Conservation (phyloP, 2,329 filamentous ascomycete species). For the Talaromyces verruculosus region DNA sequence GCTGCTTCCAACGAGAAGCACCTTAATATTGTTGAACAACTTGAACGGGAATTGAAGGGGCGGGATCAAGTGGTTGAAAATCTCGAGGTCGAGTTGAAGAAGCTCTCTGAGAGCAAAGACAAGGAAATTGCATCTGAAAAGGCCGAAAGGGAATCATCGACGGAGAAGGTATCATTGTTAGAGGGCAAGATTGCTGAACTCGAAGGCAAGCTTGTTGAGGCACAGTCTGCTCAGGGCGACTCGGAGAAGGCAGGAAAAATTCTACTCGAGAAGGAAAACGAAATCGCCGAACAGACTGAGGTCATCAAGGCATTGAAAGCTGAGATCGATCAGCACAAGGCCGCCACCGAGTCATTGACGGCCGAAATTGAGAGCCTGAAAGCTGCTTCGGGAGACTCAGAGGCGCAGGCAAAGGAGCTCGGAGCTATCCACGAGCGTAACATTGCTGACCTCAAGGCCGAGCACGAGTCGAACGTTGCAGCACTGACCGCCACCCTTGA, state of each 20-base stretch:
- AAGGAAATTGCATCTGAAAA: constrained; percentile 37
- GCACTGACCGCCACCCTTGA: constrained; percentile 33
- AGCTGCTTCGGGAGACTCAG: constrained; percentile 26
- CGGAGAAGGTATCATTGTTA: constrained; percentile 31
- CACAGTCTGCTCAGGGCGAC: constrained; percentile 31
- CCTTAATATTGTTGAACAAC: constrained; percentile 15
- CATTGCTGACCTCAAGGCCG: constrained; percentile 33
- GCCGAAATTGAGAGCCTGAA: constrained; percentile 33
- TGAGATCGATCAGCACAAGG: constrained; percentile 24
- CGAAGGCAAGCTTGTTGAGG: constrained; percentile 36
- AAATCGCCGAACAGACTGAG: constrained; percentile 33
- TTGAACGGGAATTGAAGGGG: constrained; percentile 38
- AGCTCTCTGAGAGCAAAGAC: constrained; percentile 38
- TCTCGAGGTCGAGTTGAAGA: constrained; percentile 40
- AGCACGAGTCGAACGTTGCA: constrained; percentile 29
- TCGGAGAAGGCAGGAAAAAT: constrained; percentile 29
- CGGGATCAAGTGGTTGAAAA: constrained; percentile 41
- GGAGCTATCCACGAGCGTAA: constrained; percentile 31
- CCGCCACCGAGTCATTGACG: constrained; percentile 35
- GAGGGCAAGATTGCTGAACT: constrained; percentile 39
- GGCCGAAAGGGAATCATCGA: constrained; percentile 36
- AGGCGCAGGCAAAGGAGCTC: constrained; percentile 31
- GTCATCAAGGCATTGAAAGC: constrained; percentile 24
- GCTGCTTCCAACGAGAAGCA: constrained; percentile 31
- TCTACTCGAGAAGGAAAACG: constrained; percentile 39